A percentile compares a stretch with the other conserved stretches of the same genome.
Conservation (phyloP, 2,329 filamentous ascomycete genomes). For the Calycina herbarum region DNA sequence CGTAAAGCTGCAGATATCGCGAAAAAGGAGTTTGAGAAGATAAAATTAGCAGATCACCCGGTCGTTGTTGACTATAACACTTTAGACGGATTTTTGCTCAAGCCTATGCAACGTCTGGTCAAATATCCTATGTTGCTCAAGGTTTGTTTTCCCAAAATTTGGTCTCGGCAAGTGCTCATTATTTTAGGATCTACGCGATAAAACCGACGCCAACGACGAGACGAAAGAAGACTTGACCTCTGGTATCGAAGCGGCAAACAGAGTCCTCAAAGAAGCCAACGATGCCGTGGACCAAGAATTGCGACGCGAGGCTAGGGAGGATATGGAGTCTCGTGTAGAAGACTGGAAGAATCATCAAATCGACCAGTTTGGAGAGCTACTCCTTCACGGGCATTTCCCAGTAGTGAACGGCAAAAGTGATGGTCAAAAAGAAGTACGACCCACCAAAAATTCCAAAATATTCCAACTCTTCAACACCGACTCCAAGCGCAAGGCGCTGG, state of each 20-base stretch:
- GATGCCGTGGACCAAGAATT: constrained; percentile 88
- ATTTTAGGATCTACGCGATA: constrained; percentile 77
- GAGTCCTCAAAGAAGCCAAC: constrained; percentile 82
- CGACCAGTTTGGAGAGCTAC: constrained; percentile 84
- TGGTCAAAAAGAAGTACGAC: constrained; percentile 71
- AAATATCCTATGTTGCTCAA: constrained; percentile 92
- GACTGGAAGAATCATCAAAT: constrained; percentile 96
- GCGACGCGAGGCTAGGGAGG: constrained; percentile 77
- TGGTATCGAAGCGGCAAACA: constrained; percentile 80
- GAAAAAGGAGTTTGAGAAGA: constrained; percentile 82
- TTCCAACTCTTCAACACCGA: constrained; percentile 10
- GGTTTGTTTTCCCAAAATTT: constrained; percentile 45
- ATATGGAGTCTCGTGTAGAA: constrained; percentile 80
- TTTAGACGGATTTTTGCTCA: constrained; percentile 87
- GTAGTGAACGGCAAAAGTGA: constrained; percentile 89
- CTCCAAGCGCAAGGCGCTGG: constrained; percentile 28
- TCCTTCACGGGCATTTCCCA: constrained; percentile 87
- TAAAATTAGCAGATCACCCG: constrained; percentile 69
- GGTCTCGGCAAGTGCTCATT: constrained; percentile 15
- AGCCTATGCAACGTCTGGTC: constrained; percentile 92
- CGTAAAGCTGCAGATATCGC: constrained; percentile 85
- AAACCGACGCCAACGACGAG: constrained; percentile 70
- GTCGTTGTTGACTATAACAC: constrained; percentile 88
- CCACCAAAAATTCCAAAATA: constrained; percentile 22
- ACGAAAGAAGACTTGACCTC: constrained; percentile 69